Evolutionary conservation across 176 grass and related monocot species (phyloP).

Genomic region (Echinochloa phyllopogon): DNA sequence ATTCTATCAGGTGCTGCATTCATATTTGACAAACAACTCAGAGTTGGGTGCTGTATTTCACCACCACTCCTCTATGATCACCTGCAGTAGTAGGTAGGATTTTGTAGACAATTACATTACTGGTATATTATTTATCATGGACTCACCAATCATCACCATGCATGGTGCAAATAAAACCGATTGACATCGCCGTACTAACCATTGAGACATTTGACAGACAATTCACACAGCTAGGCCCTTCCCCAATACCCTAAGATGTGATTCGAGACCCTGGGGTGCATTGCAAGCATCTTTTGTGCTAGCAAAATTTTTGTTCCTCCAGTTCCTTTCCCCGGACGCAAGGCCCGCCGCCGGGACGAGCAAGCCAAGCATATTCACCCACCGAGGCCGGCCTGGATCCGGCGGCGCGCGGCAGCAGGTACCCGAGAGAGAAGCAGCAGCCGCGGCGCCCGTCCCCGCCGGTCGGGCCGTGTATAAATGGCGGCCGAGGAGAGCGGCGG

Average conservation of each 20-base stretch:
- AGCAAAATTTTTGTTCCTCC: no score
- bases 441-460: not conserved
- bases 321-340: not conserved
- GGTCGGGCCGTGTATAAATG: constrained; percentile 24
- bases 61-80: not conserved
- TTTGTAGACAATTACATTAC: not conserved
- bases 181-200: not conserved
- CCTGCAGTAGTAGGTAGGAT: not conserved
- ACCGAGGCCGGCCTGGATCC: constrained; percentile 1
- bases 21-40: not conserved
- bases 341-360: not conserved
- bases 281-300: no score
- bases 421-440: not conserved
- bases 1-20: not conserved
- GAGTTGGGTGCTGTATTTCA: not conserved
- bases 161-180: not conserved
- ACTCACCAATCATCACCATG: no score
- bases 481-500: constrained; percentile 21
- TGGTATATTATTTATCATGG: not conserved
- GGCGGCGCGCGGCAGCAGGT: not conserved
- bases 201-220: not conserved
- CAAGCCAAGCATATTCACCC: constrained; percentile 12
- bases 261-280: not conserved
- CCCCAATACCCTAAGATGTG: not conserved
- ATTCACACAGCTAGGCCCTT: not conserved